A percentile compares a stretch with the other conserved stretches of the same genome.
Evolutionary conservation across 257 asterid genomes (phyloP).

Genomic region (Leptodermis oblonga): DNA sequence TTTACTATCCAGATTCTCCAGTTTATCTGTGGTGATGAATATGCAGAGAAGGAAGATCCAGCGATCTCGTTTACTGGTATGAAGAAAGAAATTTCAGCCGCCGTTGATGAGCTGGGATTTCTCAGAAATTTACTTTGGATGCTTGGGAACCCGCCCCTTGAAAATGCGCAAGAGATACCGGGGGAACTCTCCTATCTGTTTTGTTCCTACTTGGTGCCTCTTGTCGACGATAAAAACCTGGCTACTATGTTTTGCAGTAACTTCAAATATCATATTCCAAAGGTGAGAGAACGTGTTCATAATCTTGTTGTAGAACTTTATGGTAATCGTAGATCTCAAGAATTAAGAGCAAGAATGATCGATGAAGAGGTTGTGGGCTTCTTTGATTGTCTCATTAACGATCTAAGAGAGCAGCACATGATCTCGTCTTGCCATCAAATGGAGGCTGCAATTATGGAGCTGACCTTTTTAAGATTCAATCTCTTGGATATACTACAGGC

Average conservation of each 20-base stretch:
- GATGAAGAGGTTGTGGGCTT: background rate
- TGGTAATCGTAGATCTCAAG: background rate
- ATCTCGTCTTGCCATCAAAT: background rate
- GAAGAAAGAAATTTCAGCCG: background rate
- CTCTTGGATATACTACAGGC: background rate
- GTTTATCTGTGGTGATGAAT: background rate
- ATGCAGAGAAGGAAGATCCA: background rate
- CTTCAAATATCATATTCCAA: background rate
- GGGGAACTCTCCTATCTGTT: background rate
- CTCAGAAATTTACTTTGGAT: background rate
- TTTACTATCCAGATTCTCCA: background rate
- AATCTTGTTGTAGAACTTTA: background rate
- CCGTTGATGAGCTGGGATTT: background rate
- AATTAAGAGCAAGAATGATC: background rate
- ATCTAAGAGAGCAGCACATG: background rate
- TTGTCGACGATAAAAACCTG: background rate
- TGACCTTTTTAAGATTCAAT: background rate
- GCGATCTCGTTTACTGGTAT: background rate
- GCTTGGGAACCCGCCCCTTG: background rate
- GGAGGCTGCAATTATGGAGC: background rate
- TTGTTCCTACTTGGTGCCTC: background rate
- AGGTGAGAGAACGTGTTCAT: background rate
- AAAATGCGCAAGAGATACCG: background rate
- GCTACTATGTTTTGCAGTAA: background rate
- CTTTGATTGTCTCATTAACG: background rate